Conservation (phyloP, 768 basidiomycete species). For the Mycena filopes region DNA sequence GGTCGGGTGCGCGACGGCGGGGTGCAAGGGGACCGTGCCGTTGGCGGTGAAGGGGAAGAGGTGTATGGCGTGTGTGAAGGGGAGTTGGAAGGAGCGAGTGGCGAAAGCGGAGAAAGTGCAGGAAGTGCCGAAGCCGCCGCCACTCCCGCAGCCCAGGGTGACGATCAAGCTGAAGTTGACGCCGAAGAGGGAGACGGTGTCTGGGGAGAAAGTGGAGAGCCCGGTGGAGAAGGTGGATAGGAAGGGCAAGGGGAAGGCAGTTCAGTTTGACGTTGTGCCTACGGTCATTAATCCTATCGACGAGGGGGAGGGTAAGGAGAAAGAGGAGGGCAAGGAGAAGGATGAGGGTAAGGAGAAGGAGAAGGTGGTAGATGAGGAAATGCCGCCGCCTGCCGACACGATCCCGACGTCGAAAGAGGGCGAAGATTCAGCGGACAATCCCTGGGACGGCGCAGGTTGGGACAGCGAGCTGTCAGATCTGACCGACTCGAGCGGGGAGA, state of each 20-base stretch:
- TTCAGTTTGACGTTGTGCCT: too few species aligned
- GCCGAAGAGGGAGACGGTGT: conserved; percentile 4
- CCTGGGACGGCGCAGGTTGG: conserved; percentile 27
- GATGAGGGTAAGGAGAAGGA: not conserved
- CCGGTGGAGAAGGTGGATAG: not conserved
- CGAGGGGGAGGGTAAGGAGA: conserved; percentile 1
- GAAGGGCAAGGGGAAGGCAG: too few species aligned
- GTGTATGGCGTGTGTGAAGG: conserved; percentile 26
- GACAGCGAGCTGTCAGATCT: conserved; percentile 32
- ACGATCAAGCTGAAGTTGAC: conserved; percentile 25
- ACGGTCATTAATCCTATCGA: too few species aligned
- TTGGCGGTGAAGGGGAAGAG: conserved; percentile 7
- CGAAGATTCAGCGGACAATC: not conserved
- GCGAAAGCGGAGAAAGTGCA: not conserved
- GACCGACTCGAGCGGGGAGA: conserved; percentile 17
- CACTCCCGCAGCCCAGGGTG: conserved; percentile 17
- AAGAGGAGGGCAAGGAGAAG: not conserved
- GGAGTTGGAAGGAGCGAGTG: conserved; percentile 20
- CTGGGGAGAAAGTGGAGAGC: not conserved
- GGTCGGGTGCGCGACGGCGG: conserved; percentile 20
- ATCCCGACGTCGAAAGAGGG: not conserved
- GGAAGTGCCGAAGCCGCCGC: not conserved
- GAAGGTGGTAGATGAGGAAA: not conserved
- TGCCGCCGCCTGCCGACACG: not conserved
- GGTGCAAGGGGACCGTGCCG: conserved; percentile 14